Evolutionary conservation across 2,329 filamentous ascomycete species (phyloP).

Genomic region (Xylariaceae sp.): DNA sequence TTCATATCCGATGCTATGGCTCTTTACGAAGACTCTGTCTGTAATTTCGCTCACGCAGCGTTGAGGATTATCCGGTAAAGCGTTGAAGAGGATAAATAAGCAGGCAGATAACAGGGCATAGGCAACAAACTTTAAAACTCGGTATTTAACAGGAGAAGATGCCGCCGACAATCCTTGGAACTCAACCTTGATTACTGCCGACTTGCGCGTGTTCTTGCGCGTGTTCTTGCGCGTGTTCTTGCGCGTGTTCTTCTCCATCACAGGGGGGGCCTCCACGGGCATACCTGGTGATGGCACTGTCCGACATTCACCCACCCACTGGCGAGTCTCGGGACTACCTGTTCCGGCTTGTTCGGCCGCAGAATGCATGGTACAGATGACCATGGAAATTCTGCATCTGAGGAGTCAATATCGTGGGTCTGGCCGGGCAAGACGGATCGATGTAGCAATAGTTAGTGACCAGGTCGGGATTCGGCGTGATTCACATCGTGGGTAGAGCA

Average conservation of each 20-base stretch:
- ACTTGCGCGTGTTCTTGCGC: background rate
- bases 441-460: no score
- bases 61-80: slow-evolving; percentile 1
- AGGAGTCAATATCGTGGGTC: background rate
- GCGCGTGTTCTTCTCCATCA: slow-evolving; percentile 11
- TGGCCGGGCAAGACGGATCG: background rate
- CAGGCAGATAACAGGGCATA: slow-evolving; percentile 7
- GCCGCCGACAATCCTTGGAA: no score
- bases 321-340: slow-evolving; percentile 4
- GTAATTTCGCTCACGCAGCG: background rate
- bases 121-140: background rate
- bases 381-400: slow-evolving; percentile 1
- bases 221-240: background rate
- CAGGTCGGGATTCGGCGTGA: no score
- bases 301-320: slow-evolving; percentile 5
- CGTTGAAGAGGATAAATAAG: background rate
- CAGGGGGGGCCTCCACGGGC: background rate
- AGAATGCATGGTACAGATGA: slow-evolving; percentile 5
- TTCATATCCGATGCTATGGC: background rate
- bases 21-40: background rate
- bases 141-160: background rate
- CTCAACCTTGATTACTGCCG: no score
- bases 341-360: slow-evolving; percentile 9
- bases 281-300: slow-evolving; percentile 7
- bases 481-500: no score